A percentile compares a stretch with the other conserved stretches of the same genome.
These are phyloP conservation scores for Chlorella sp. DNA, from an alignment of 139 green algal genomes.

Conservation along the genomic window DNA sequence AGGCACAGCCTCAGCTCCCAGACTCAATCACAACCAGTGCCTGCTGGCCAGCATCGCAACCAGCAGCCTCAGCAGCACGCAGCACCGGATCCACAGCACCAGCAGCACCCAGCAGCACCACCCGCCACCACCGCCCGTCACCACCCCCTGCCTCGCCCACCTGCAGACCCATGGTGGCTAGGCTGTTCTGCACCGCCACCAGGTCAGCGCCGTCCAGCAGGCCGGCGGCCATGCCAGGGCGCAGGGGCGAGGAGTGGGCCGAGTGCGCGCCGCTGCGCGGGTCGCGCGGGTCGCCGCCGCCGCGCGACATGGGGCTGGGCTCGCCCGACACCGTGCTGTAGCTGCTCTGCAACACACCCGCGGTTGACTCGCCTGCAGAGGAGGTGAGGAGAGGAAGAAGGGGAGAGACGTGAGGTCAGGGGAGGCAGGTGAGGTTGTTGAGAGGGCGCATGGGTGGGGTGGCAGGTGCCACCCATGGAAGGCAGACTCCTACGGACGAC, in stretches of 20 bases:
- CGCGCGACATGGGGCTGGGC: slow-evolving; percentile 11
- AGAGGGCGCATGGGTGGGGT: too few species aligned
- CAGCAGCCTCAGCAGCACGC: background rate
- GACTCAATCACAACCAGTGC: too few species aligned
- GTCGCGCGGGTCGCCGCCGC: background rate
- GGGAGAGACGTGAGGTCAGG: background rate
- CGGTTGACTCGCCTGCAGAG: slow-evolving; percentile 23
- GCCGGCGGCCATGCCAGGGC: slow-evolving; percentile 18
- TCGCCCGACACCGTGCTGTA: slow-evolving; percentile 27
- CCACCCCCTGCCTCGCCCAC: background rate
- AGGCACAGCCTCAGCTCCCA: background rate
- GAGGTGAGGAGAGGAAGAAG: background rate
- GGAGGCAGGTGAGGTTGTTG: too few species aligned
- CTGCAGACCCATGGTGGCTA: slow-evolving; percentile 49
- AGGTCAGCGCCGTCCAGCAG: slow-evolving; percentile 34
- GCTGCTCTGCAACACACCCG: slow-evolving; percentile 29
- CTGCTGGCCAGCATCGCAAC: background rate
- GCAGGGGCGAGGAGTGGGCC: slow-evolving; percentile 36
- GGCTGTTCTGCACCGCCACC: slow-evolving; percentile 55
- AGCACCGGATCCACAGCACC: background rate
- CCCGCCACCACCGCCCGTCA: too few species aligned
- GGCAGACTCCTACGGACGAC: too few species aligned
- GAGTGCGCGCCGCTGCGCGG: background rate
- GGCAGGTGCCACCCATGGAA: too few species aligned
- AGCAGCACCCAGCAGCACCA: too few species aligned